Percentiles rank a stretch among this genome's conserved stretches.
Evolutionary conservation across 2,329 filamentous ascomycete species (phyloP).

Genomic region (Arthrinium phaeospermum): DNA sequence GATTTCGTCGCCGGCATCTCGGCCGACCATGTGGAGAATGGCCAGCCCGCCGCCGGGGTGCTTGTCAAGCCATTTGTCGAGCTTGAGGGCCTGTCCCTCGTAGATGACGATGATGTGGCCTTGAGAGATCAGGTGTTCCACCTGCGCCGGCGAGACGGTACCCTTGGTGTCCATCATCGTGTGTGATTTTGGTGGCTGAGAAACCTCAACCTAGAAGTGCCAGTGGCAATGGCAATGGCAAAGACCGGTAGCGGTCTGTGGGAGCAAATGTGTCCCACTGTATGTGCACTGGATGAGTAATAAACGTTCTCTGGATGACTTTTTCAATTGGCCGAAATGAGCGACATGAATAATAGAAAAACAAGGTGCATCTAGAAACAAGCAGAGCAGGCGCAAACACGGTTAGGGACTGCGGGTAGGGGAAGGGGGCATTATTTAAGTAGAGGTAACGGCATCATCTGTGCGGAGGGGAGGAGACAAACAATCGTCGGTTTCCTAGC

Average conservation of each 20-base stretch:
- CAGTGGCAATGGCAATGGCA: neutral
- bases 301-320: neutral
- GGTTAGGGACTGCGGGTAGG: neutral
- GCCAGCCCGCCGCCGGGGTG: slow-evolving; percentile 66
- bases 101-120: slow-evolving; percentile 62
- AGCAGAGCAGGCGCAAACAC: neutral
- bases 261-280: neutral
- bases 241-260: neutral
- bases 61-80: slow-evolving; percentile 62
- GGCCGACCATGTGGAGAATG: slow-evolving; percentile 66
- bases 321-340: neutral
- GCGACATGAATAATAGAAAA: neutral
- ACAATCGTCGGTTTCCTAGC: neutral
- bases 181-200: neutral
- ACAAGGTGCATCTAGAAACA: neutral
- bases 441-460: neutral
- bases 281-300: neutral
- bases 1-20: slow-evolving; percentile 65
- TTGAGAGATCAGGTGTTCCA: slow-evolving; percentile 59
- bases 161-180: slow-evolving; percentile 42
- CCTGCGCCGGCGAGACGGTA: slow-evolving; percentile 49
- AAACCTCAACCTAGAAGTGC: neutral
- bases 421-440: neutral
- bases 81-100: slow-evolving; percentile 58
- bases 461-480: neutral